Percentiles rank a stretch among this genome's conserved stretches.
Evolutionary conservation across 1,284 basidiomycete genomes (phyloP).

Genomic region (Entoloma clypeatum): DNA sequence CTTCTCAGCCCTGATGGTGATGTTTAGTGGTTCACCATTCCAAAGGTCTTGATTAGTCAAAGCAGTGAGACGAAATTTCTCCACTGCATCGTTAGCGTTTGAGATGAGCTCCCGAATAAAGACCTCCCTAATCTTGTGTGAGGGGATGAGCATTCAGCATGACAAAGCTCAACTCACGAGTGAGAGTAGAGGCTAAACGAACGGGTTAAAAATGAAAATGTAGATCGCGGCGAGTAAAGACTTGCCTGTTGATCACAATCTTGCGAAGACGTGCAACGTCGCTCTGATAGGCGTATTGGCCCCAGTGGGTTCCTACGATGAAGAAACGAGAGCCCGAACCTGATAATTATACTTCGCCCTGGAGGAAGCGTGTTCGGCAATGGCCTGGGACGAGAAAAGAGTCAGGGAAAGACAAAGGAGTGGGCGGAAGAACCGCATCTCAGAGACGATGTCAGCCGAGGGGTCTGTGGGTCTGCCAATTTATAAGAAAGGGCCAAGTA

Average conservation of each 20-base stretch:
- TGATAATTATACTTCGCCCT: conserved; percentile 74
- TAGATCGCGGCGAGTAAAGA: conserved; percentile 5
- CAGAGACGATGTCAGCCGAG: conserved; percentile 8
- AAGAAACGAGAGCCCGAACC: conserved; percentile 48
- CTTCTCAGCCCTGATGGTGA: conserved; percentile 77
- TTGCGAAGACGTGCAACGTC: conserved; percentile 88
- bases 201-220: conserved; percentile 4
- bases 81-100: conserved; percentile 92
- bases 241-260: conserved; percentile 85
- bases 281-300: conserved; percentile 51
- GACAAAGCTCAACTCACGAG: conserved; percentile 41
- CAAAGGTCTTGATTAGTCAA: conserved; percentile 77
- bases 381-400: conserved; percentile 43
- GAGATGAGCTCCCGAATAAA: conserved; percentile 93
- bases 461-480: conserved; percentile 4
- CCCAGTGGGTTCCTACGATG: neutral
- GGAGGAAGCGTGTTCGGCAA: conserved; percentile 49
- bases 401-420: conserved; percentile 48
- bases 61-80: conserved; percentile 83
- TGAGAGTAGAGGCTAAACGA: conserved; percentile 70
- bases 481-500: conserved; percentile 7
- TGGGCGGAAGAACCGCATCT: conserved; percentile 60
- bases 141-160: conserved; percentile 1
- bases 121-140: conserved; percentile 60
- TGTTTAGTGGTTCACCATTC: conserved; percentile 74